Conservation (phyloP, 257 asterid genomes). For the Solanum phureja region DNA sequence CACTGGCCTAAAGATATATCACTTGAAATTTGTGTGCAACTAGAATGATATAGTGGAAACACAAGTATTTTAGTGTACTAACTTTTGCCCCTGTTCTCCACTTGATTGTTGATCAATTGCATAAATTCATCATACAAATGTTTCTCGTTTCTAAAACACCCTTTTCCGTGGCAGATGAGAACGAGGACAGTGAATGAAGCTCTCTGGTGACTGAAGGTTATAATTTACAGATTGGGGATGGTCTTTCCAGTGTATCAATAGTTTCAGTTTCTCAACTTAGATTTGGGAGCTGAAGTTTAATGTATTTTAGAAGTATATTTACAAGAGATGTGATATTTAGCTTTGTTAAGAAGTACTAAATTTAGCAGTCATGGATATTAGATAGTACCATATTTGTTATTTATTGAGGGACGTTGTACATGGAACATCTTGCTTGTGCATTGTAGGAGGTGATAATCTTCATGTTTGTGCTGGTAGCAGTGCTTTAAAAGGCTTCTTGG, state of each 20-base stretch:
- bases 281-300: not conserved
- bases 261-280: not conserved
- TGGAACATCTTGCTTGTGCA: not conserved
- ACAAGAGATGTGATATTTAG: not conserved
- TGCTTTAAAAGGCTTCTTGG: not conserved
- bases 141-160: not conserved
- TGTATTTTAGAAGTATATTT: not conserved
- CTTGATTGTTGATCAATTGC: not conserved
- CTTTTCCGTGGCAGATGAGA: constrained; percentile 39
- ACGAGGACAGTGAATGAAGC: constrained; percentile 50
- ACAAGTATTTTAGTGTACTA: not conserved
- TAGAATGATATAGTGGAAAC: not conserved
- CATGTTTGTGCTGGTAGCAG: not conserved
- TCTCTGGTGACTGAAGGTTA: not conserved
- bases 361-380: not conserved
- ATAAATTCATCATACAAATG: not conserved
- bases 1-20: not conserved
- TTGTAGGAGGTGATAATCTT: not conserved
- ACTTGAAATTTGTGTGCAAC: not conserved
- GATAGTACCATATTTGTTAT: not conserved
- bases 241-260: not conserved
- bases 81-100: not conserved
- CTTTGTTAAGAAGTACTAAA: not conserved
- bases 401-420: not conserved
- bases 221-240: not conserved